These are phyloP conservation scores for Fusarium clavum DNA, from an alignment of 2,329 filamentous ascomycete genomes.

Conservation along the genomic window DNA sequence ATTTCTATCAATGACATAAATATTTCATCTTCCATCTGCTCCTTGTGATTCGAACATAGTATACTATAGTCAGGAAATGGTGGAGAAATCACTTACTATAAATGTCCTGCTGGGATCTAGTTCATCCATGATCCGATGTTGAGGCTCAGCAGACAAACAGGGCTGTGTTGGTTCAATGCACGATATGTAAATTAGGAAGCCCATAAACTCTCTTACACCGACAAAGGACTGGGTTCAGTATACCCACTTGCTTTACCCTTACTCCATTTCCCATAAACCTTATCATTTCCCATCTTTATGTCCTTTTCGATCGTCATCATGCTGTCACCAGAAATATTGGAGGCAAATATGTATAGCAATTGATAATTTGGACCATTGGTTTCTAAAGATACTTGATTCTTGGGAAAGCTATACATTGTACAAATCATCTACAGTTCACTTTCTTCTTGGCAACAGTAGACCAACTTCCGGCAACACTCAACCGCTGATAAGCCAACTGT, in stretches of 20 bases:
- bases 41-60: background rate
- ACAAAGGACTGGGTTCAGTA: background rate
- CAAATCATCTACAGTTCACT: background rate
- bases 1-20: slow-evolving; percentile 3
- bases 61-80: background rate
- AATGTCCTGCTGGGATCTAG: background rate
- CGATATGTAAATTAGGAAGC: background rate
- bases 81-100: background rate
- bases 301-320: background rate
- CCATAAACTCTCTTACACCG: background rate
- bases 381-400: fast-evolving
- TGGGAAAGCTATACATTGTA: background rate
- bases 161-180: background rate
- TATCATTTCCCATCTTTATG: fast-evolving
- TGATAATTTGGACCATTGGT: fast-evolving
- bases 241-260: background rate
- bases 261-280: background rate
- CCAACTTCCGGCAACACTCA: slow-evolving; percentile 28
- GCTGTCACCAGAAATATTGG: background rate
- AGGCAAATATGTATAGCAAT: background rate
- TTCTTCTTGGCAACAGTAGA: slow-evolving; percentile 13
- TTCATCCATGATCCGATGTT: background rate
- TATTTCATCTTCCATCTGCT: background rate
- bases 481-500: slow-evolving; percentile 28
- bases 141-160: background rate